A percentile compares a stretch with the other conserved stretches of the same genome.
Evolutionary conservation across 495 filamentous ascomycete genomes (phyloP).

Genomic region (Alectoria sarmentosa): DNA sequence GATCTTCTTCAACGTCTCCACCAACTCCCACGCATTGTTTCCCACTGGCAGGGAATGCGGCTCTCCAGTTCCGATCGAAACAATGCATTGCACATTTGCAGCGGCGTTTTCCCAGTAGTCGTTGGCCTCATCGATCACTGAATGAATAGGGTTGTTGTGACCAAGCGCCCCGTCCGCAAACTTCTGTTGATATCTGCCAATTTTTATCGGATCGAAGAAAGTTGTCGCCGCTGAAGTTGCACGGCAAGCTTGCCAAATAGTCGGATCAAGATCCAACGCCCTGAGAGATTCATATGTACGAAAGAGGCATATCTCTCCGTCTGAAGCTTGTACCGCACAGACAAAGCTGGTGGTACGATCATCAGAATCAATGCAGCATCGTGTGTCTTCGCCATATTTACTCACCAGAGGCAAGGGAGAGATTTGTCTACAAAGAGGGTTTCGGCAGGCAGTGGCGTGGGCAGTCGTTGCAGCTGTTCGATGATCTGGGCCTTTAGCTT

Average conservation of each 20-base stretch:
- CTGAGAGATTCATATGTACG: constrained; percentile 33
- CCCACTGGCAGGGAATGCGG: constrained; percentile 30
- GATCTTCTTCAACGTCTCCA: constrained; percentile 28
- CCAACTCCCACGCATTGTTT: constrained; percentile 28
- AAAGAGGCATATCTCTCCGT: constrained; percentile 37
- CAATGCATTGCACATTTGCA: constrained; percentile 33
- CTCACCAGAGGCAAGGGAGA: background rate
- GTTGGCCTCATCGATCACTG: constrained; percentile 38
- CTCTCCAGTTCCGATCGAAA: constrained; percentile 42
- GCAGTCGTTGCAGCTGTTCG: constrained; percentile 28
- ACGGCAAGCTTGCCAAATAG: constrained; percentile 40
- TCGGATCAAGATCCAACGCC: too few species aligned
- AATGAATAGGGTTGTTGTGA: constrained; percentile 41
- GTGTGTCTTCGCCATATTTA: background rate
- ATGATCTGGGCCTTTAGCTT: constrained; percentile 39
- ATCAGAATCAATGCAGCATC: too few species aligned
- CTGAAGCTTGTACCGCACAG: constrained; percentile 35
- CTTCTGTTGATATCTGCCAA: constrained; percentile 30
- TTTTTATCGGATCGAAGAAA: constrained; percentile 43
- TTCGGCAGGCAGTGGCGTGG: too few species aligned
- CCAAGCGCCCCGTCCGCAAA: constrained; percentile 39
- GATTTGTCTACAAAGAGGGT: too few species aligned
- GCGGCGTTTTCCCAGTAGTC: constrained; percentile 33
- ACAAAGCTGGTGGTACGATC: constrained; percentile 37
- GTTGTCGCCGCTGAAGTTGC: constrained; percentile 42